Conservation (phyloP, 2,329 filamentous ascomycete genomes). For the Scytalidium lignicola region DNA sequence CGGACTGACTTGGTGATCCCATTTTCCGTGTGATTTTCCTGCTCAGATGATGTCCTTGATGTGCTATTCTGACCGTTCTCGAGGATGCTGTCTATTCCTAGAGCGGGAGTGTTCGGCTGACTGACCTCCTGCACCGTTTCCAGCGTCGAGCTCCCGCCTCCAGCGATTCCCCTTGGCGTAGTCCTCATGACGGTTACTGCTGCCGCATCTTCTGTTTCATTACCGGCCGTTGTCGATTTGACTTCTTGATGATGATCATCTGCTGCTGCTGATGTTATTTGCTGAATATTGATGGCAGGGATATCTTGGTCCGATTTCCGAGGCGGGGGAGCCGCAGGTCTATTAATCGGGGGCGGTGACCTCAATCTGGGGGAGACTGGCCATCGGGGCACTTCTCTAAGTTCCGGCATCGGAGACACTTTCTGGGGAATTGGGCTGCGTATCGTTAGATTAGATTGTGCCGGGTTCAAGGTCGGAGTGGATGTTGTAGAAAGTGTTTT, state of each 20-base stretch:
- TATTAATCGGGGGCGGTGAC: constrained; percentile 64
- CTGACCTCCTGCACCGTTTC: constrained; percentile 93
- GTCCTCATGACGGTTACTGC: constrained; percentile 48
- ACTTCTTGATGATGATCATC: constrained; percentile 27
- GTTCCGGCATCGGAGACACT: constrained; percentile 42
- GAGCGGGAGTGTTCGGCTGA: constrained; percentile 64
- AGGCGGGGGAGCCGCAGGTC: constrained; percentile 38
- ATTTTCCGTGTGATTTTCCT: constrained; percentile 25
- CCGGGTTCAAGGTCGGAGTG: constrained; percentile 60
- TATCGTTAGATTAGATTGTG: constrained; percentile 53
- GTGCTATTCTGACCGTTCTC: constrained; percentile 41
- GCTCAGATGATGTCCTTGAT: constrained; percentile 40
- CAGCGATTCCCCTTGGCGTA: constrained; percentile 54
- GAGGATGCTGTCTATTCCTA: constrained; percentile 40
- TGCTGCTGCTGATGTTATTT: constrained; percentile 36
- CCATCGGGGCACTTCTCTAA: constrained; percentile 62
- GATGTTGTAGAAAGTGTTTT: constrained; percentile 63
- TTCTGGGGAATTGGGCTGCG: constrained; percentile 64
- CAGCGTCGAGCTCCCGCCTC: constrained; percentile 57
- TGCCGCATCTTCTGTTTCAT: constrained; percentile 24
- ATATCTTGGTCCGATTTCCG: constrained; percentile 46
- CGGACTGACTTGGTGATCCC: constrained; percentile 33
- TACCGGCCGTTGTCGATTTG: constrained; percentile 12
- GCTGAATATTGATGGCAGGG: constrained; percentile 49
- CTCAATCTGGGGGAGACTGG: constrained; percentile 71